These are phyloP conservation scores for Pseudonitzschia multiseries DNA, from an alignment of 108 stramenopile genomes.

Conservation along the genomic window DNA sequence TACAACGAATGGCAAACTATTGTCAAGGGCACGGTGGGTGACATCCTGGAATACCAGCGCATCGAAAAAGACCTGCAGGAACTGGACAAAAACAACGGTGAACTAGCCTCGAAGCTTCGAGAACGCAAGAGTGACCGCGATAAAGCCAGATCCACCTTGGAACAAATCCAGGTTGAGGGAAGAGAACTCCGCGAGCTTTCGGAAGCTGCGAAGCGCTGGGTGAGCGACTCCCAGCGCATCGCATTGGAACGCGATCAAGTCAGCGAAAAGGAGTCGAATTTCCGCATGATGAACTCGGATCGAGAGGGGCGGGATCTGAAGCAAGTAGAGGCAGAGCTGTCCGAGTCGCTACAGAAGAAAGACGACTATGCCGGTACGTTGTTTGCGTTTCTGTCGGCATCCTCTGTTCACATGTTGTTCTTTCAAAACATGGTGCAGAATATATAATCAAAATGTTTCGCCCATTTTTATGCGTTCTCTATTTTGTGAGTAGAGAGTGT, in stretches of 20 bases:
- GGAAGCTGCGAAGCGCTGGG: constrained; percentile 52
- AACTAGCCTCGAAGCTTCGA: constrained; percentile 32
- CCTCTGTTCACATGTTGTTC: background rate
- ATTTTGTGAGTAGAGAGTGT: constrained; percentile 25
- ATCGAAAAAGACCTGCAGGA: constrained; percentile 56
- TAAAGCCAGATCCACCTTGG: constrained; percentile 28
- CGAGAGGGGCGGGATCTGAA: constrained; percentile 56
- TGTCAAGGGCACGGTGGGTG: constrained; percentile 35
- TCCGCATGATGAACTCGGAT: constrained; percentile 29
- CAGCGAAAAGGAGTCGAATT: constrained; percentile 54
- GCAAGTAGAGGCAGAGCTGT: constrained; percentile 60
- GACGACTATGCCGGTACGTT: constrained; percentile 44
- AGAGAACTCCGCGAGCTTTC: constrained; percentile 52
- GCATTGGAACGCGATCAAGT: constrained; percentile 45
- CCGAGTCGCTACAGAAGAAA: constrained; percentile 45
- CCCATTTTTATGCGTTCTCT: background rate
- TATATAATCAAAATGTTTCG: background rate
- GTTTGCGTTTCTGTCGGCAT: constrained; percentile 13
- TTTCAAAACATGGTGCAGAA: background rate
- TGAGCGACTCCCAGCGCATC: constrained; percentile 38
- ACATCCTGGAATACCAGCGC: constrained; percentile 47
- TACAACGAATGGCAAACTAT: constrained; percentile 49
- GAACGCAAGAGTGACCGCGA: constrained; percentile 34
- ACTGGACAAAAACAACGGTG: constrained; percentile 41
- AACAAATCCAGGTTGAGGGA: constrained; percentile 25